Conservation (phyloP, 2,329 filamentous ascomycete species). For the Fusarium metavorans region DNA sequence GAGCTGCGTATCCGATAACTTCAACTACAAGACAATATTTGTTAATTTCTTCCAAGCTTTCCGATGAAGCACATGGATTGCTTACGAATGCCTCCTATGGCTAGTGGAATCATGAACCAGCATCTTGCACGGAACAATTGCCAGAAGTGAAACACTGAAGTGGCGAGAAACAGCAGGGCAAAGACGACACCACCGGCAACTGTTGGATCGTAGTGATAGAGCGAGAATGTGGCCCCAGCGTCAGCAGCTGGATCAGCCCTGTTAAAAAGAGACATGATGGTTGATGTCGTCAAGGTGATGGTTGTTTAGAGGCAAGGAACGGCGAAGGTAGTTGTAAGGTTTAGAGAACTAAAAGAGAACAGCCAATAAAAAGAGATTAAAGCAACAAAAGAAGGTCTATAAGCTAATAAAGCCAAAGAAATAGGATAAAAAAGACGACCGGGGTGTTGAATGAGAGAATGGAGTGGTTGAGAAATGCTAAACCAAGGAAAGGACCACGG, state of each 20-base stretch:
- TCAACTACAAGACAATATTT: neutral
- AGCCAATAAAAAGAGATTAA: neutral
- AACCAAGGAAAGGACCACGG: neutral
- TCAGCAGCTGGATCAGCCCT: neutral
- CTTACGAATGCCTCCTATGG: neutral
- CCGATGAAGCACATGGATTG: too few relatives aligned
- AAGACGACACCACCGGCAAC: neutral
- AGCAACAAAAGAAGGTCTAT: neutral
- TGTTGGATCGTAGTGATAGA: neutral
- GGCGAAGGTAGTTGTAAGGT: neutral
- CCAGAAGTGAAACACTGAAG: neutral
- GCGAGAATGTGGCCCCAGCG: neutral
- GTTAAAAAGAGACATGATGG: neutral
- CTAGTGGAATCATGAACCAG: neutral
- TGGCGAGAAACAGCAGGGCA: neutral
- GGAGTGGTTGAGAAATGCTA: neutral
- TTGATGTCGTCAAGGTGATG: neutral
- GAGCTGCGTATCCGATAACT: slow-evolving; percentile 1
- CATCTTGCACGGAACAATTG: neutral
- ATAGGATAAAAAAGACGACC: neutral
- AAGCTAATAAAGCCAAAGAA: neutral
- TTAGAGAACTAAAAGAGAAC: neutral
- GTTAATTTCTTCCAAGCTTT: too few relatives aligned
- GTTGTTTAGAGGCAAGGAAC: neutral
- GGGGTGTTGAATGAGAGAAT: neutral